Conservation (phyloP, 371 early-diverging fungal species). For the Syncephalastrum racemosum region DNA sequence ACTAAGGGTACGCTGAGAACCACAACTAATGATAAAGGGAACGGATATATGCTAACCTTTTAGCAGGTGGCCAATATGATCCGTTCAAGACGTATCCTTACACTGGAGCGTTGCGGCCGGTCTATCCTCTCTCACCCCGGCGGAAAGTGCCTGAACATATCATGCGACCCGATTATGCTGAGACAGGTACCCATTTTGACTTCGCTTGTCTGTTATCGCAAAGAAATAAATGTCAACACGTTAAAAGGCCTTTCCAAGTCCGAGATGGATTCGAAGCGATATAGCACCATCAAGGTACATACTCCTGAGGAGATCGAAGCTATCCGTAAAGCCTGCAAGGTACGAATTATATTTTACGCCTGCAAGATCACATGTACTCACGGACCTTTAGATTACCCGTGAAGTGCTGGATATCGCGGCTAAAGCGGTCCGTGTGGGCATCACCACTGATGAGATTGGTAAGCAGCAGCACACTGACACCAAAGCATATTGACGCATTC, state of each 20-base stretch:
- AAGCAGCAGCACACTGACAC: constrained; percentile 5
- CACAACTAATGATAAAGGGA: constrained; percentile 47
- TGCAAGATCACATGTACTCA: neutral
- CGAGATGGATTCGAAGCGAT: constrained; percentile 35
- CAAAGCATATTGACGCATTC: neutral
- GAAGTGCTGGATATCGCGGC: constrained; percentile 86
- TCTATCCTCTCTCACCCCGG: constrained; percentile 83
- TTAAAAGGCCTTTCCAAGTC: neutral
- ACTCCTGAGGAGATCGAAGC: constrained; percentile 73
- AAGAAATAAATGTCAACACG: neutral
- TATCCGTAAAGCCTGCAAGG: constrained; percentile 83
- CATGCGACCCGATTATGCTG: constrained; percentile 84
- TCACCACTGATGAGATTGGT: constrained; percentile 89
- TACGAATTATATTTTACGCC: constrained; percentile 18
- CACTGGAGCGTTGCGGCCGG: constrained; percentile 82
- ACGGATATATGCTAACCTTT: constrained; percentile 7
- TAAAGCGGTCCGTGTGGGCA: constrained; percentile 77
- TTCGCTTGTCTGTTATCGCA: neutral
- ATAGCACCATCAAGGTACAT: constrained; percentile 75
- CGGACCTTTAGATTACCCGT: constrained; percentile 62
- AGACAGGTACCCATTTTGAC: constrained; percentile 40
- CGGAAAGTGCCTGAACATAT: constrained; percentile 83
- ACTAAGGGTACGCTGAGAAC: constrained; percentile 33
- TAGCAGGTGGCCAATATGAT: constrained; percentile 41
- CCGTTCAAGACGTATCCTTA: constrained; percentile 64